Conservation (phyloP, 2,329 filamentous ascomycete species). For the Coniella lustricola region DNA sequence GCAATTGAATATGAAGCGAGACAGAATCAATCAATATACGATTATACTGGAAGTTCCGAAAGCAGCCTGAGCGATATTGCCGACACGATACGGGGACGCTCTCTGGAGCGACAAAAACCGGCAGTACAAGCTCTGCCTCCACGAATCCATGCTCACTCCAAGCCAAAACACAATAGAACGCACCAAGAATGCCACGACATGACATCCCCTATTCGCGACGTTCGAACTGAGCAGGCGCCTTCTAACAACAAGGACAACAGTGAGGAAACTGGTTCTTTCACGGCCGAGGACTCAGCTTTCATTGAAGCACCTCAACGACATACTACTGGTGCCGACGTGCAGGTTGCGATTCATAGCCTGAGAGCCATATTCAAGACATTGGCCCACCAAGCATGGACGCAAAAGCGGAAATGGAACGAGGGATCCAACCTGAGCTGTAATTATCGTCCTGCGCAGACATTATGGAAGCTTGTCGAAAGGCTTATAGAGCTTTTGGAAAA, state of each 20-base stretch:
- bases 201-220: not conserved
- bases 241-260: not conserved
- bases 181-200: not conserved
- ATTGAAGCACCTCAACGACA: slow-evolving; percentile 6
- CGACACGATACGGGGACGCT: no score
- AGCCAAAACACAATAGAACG: not conserved
- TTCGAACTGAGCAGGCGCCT: not conserved
- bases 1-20: not conserved
- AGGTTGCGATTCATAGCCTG: slow-evolving; percentile 3
- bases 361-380: slow-evolving; percentile 9
- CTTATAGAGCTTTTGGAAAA: slow-evolving; percentile 4
- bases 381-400: slow-evolving; percentile 8
- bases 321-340: not conserved
- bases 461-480: not conserved
- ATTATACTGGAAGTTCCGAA: no score
- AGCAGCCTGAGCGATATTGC: not conserved
- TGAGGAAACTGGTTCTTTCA: not conserved
- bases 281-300: slow-evolving; percentile 4
- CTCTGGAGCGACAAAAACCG: no score
- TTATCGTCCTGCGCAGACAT: not conserved
- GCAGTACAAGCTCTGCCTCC: no score
- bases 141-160: not conserved
- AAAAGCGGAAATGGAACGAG: not conserved
- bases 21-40: not conserved
- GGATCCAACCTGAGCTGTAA: not conserved